Base-by-base conservation (phyloP, 2,329 filamentous ascomycete species). In the Tolypocladium sp. region DNA sequence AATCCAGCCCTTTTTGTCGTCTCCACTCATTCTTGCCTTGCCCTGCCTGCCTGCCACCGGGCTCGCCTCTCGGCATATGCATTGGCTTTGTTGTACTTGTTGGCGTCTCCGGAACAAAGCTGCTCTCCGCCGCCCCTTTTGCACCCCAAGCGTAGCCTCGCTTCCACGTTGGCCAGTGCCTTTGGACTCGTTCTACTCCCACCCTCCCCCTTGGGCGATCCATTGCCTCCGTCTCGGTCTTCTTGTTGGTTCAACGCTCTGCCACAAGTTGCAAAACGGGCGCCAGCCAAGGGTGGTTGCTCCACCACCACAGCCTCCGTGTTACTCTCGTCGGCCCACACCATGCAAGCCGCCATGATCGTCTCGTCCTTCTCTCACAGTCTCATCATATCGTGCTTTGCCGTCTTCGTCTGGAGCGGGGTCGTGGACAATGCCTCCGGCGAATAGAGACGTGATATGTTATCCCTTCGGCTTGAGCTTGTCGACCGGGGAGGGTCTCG, bases 401-500 rank as follows among this genome's bases (percentile, higher is more conserved):
- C 66, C 64, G 61, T 65, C 60, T 58, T 55, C 59, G 53, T 61
- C 64, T 66, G 68, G 69, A 73, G 78, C 75, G 78, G 78, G 77
- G 76, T 74, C 68, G 57, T 60, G 66, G 62, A 65, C 66, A 63
- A 44, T 61, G 62, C 62, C 61, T 71, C 68, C 64, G 68, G 73
- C 76, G 76, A 79, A 79, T 79, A 67, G 70, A 76, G 70, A 71
- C 69, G 65, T 67, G 66, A 67, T 70, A 65, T 73, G 70, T 76
- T 79, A 76, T 78, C 74, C 73, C 71, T 65, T 67, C 66, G 66
- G 64, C 67, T 70, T 66, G 63, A 69, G 67, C 64, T 70, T 67
- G 65, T 68, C 68, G 72, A 65, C 70, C 67, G 62, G 65, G 70
- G 69, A 69, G 66, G 69, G 67, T 65, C 65, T 63, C 61, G 61